Evolutionary conservation across 495 filamentous ascomycete genomes (phyloP).

Genomic region (Neurospora terricola): DNA sequence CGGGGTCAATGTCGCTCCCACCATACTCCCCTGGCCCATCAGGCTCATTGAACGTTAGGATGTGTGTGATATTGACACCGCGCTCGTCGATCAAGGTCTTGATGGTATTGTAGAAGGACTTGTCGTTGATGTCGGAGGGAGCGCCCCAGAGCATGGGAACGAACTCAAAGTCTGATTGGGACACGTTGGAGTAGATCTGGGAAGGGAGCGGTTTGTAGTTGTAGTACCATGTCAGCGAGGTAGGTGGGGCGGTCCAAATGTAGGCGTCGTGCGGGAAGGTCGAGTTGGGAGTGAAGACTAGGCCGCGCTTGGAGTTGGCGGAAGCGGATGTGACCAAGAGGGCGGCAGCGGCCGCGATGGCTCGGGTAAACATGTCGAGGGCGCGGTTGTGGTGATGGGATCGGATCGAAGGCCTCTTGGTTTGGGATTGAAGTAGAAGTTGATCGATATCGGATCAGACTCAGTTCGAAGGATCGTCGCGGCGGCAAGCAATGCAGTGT

Average conservation of each 20-base stretch:
- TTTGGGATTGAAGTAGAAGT: neutral
- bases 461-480: neutral
- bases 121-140: slow-evolving; percentile 31
- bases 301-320: slow-evolving; percentile 56
- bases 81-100: slow-evolving; percentile 33
- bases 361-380: neutral
- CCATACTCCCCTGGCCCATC: slow-evolving; percentile 44
- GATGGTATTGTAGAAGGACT: slow-evolving; percentile 46
- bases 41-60: slow-evolving; percentile 69
- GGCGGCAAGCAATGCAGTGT: too few relatives aligned
- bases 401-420: neutral
- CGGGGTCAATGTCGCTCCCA: slow-evolving; percentile 47
- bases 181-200: slow-evolving; percentile 28
- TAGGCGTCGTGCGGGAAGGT: slow-evolving; percentile 45
- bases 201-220: slow-evolving; percentile 54
- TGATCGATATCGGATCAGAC: neutral
- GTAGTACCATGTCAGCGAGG: slow-evolving; percentile 72
- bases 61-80: slow-evolving; percentile 51
- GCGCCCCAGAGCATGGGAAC: slow-evolving; percentile 76
- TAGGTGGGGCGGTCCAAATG: slow-evolving; percentile 43
- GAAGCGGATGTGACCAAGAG: slow-evolving; percentile 5
- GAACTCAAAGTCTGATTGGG: slow-evolving; percentile 49
- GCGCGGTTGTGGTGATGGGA: neutral
- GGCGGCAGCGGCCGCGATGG: slow-evolving; percentile 1
- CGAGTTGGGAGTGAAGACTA: slow-evolving; percentile 49